Conservation (phyloP, 2,329 filamentous ascomycete species). For the Aureobasidium sp. region DNA sequence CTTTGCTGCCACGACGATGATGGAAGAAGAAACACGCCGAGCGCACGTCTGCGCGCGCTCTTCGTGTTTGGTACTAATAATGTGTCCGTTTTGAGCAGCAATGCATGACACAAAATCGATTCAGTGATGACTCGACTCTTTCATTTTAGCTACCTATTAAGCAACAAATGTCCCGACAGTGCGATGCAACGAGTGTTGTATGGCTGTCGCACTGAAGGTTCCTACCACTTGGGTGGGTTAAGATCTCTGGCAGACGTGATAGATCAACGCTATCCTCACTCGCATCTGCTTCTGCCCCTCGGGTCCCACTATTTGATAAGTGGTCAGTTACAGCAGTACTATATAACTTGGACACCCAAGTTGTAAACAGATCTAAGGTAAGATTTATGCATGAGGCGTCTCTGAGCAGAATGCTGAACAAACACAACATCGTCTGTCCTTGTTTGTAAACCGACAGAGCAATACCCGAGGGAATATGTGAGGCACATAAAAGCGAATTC, state of each 20-base stretch:
- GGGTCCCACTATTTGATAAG: too few relatives aligned
- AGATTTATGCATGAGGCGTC: neutral
- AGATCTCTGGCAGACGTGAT: neutral
- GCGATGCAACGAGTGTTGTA: neutral
- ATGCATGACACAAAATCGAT: neutral
- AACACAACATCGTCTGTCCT: neutral
- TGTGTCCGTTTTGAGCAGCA: conserved; percentile 1
- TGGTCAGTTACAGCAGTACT: too few relatives aligned
- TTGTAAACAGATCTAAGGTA: neutral
- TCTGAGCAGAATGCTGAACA: neutral
- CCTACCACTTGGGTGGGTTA: neutral
- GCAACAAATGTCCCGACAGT: neutral
- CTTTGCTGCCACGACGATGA: neutral
- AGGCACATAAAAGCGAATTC: neutral
- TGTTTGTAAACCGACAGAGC: neutral
- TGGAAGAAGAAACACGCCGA: neutral
- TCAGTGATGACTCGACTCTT: neutral
- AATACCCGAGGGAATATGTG: neutral
- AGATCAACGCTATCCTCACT: neutral
- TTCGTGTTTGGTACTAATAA: conserved; percentile 11
- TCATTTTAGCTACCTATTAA: neutral
- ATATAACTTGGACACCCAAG: too few relatives aligned
- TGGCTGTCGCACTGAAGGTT: neutral
- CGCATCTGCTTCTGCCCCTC: neutral
- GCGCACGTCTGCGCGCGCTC: conserved; percentile 4